phyloP scores from a whole-genome alignment of 108 stramenopile genomes.

The Skeletonema marinoi region DNA sequence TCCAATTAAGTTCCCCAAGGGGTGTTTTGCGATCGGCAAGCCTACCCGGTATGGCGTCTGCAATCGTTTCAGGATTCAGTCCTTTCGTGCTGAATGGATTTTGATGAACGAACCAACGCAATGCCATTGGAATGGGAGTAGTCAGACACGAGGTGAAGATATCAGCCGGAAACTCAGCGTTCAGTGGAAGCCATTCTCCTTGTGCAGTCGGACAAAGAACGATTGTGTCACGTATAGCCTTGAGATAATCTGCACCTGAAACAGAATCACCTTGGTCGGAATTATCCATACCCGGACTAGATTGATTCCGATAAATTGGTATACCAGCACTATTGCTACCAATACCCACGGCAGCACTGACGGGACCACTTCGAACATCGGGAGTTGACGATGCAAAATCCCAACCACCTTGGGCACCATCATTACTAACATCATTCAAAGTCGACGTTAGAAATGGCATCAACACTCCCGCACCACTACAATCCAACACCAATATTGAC shows the following conservation, averaged over 20 bases:
- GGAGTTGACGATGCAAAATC: constrained; percentile 41
- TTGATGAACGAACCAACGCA: constrained; percentile 92
- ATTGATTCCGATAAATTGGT: constrained; percentile 1
- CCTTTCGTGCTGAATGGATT: constrained; percentile 69
- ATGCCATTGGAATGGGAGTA: constrained; percentile 95
- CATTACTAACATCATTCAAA: constrained; percentile 38
- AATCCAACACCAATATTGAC: constrained; percentile 92
- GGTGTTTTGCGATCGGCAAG: constrained; percentile 91
- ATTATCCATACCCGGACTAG: background rate
- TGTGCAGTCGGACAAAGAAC: constrained; percentile 94
- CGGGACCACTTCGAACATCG: constrained; percentile 17
- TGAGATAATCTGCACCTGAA: constrained; percentile 20
- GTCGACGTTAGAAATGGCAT: constrained; percentile 83
- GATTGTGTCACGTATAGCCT: constrained; percentile 84
- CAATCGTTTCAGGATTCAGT: constrained; percentile 56
- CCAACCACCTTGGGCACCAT: constrained; percentile 1
- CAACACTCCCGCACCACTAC: constrained; percentile 90
- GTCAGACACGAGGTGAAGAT: constrained; percentile 98
- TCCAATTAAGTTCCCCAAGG: constrained; percentile 98
- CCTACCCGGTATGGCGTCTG: constrained; percentile 93
- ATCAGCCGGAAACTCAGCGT: constrained; percentile 96
- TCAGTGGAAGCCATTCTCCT: constrained; percentile 93
- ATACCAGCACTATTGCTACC: background rate
- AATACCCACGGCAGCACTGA: constrained; percentile 17
- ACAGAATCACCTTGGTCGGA: constrained; percentile 16